Evolutionary conservation across 495 filamentous ascomycete species (phyloP).

Genomic region (Neurospora sublineolata): DNA sequence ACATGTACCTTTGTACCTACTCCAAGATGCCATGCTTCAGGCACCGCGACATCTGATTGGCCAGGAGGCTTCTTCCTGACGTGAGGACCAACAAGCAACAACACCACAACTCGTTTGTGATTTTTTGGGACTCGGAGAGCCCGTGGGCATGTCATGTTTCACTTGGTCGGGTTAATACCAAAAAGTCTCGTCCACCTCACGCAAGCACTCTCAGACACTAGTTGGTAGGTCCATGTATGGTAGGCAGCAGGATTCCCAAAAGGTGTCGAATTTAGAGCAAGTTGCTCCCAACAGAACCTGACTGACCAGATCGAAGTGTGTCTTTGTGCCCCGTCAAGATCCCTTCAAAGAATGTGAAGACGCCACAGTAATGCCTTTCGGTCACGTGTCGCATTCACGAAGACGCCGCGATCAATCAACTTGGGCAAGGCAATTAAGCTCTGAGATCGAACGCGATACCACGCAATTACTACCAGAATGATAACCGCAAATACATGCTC

Average conservation of each 20-base stretch:
- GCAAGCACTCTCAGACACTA: no score
- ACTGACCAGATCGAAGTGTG: background rate
- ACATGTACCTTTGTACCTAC: background rate
- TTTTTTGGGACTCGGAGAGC: background rate
- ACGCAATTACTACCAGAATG: background rate
- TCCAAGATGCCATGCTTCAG: background rate
- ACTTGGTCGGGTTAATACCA: background rate
- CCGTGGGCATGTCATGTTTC: background rate
- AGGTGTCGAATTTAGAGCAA: no score
- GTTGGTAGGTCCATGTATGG: no score
- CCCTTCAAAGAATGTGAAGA: background rate
- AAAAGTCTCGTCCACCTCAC: no score
- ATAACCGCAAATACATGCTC: background rate
- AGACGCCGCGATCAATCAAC: background rate
- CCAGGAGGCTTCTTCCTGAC: background rate
- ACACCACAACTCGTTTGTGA: background rate
- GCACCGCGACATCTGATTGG: background rate
- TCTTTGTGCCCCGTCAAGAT: background rate
- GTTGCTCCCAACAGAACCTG: background rate
- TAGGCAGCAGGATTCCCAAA: background rate
- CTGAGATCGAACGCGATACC: background rate
- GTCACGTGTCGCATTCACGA: background rate
- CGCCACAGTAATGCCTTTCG: background rate
- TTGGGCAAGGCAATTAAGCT: background rate
- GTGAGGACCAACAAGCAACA: background rate